phyloP scores from a whole-genome alignment of 179 eudicot genomes.

The Pouteria campechiana region DNA sequence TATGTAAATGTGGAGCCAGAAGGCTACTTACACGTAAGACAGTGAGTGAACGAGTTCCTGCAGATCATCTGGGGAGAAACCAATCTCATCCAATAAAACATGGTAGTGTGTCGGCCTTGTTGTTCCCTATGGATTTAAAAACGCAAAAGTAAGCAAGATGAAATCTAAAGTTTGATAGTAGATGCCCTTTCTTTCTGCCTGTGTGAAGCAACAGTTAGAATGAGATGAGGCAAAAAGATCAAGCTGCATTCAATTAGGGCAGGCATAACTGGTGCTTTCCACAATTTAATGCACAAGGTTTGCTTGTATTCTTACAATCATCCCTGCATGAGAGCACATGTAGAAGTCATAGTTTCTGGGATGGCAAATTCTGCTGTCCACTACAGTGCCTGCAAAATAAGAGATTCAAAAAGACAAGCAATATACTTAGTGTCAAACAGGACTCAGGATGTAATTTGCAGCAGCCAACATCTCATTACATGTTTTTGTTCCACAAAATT shows the following conservation, averaged over 20 bases:
- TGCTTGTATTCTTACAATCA: constrained; percentile 33
- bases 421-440: too few relatives aligned
- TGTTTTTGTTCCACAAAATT: not conserved
- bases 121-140: constrained; percentile 32
- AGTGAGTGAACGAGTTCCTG: constrained; percentile 48
- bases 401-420: not conserved
- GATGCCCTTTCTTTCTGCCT: too few relatives aligned
- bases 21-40: constrained; percentile 56
- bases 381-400: constrained; percentile 40
- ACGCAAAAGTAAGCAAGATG: too few relatives aligned
- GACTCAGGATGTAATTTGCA: too few relatives aligned
- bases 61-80: constrained; percentile 48
- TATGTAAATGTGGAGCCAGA: not conserved
- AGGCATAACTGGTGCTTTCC: not conserved
- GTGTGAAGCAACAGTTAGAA: too few relatives aligned
- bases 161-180: too few relatives aligned
- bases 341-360: constrained; percentile 55
- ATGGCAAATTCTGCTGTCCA: constrained; percentile 54
- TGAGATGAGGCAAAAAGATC: not conserved
- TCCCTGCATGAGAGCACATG: constrained; percentile 63
- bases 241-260: not conserved
- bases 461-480: not conserved
- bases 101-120: constrained; percentile 73
- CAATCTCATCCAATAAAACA: constrained; percentile 44
- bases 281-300: not conserved